phyloP scores from a whole-genome alignment of 176 grass and related monocot genomes.

The Eragrostis nindensis region DNA sequence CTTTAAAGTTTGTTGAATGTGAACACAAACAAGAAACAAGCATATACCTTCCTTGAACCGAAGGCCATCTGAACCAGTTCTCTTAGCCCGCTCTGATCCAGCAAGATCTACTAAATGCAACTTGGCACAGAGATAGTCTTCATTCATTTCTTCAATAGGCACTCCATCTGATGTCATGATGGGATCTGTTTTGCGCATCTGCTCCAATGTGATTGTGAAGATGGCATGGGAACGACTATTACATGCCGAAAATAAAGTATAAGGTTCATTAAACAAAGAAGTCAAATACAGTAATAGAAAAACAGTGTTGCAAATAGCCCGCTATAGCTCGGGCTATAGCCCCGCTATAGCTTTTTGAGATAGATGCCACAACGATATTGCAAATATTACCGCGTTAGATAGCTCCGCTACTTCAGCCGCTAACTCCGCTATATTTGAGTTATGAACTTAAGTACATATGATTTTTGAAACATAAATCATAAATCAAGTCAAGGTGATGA shows the following conservation, averaged over 20 bases:
- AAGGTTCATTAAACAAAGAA: conserved; percentile 38
- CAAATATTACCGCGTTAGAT: too few relatives aligned
- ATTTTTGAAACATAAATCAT: too few relatives aligned
- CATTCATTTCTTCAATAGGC: conserved; percentile 77
- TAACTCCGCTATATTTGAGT: too few relatives aligned
- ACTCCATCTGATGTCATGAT: conserved; percentile 68
- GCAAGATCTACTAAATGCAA: conserved; percentile 97
- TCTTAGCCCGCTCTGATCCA: conserved; percentile 91
- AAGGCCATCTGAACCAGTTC: conserved; percentile 96
- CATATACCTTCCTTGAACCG: conserved; percentile 97
- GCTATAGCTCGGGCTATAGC: too few relatives aligned
- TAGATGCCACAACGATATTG: too few relatives aligned
- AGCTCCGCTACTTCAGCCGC: too few relatives aligned
- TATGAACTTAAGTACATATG: too few relatives aligned
- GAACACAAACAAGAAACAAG: conserved; percentile 18
- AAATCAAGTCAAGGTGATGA: too few relatives aligned
- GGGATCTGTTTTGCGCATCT: conserved; percentile 92
- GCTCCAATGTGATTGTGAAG: conserved; percentile 99
- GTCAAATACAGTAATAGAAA: conserved; percentile 23
- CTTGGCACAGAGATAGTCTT: conserved; percentile 96
- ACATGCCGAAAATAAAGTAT: conserved; percentile 57
- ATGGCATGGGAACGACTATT: conserved; percentile 99
- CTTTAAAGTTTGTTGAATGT: not conserved
- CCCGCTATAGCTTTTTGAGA: too few relatives aligned
- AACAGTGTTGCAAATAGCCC: too few relatives aligned